Percentiles rank a stretch among this genome's conserved stretches.
Evolutionary conservation across 352 stramenopile genomes (phyloP).

Genomic region (Phytophthora boehmeriae): DNA sequence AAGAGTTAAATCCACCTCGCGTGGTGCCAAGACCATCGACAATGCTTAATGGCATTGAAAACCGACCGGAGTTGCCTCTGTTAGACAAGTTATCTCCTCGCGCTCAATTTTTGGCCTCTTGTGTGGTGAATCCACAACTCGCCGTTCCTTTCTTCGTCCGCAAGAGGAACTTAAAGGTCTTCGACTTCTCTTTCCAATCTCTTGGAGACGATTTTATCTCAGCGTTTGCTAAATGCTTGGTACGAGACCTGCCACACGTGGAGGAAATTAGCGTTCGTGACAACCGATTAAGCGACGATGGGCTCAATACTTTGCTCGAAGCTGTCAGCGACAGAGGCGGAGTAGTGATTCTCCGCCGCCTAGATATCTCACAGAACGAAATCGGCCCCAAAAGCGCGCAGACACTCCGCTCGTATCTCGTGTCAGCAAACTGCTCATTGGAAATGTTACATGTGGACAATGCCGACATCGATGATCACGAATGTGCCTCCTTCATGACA

Average conservation of each 20-base stretch:
- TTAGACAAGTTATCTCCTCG: slow-evolving; percentile 65
- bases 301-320: slow-evolving; percentile 60
- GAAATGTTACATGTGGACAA: slow-evolving; percentile 75
- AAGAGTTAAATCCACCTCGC: slow-evolving; percentile 30
- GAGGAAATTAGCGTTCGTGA: slow-evolving; percentile 87
- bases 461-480: slow-evolving; percentile 88
- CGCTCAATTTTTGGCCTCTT: slow-evolving; percentile 65
- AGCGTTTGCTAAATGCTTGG: slow-evolving; percentile 67
- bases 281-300: slow-evolving; percentile 86
- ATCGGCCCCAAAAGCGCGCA: slow-evolving; percentile 63
- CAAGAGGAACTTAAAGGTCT: slow-evolving; percentile 63
- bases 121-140: slow-evolving; percentile 51
- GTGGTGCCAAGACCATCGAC: slow-evolving; percentile 11
- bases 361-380: slow-evolving; percentile 80
- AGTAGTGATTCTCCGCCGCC: slow-evolving; percentile 53
- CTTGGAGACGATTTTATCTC: slow-evolving; percentile 71
- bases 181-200: slow-evolving; percentile 86
- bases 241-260: slow-evolving; percentile 62
- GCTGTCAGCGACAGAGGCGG: slow-evolving; percentile 58
- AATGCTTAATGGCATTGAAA: slow-evolving; percentile 18
- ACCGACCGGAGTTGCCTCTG: slow-evolving; percentile 15
- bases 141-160: slow-evolving; percentile 73
- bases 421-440: slow-evolving; percentile 62
- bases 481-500: slow-evolving; percentile 86
- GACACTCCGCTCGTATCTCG: slow-evolving; percentile 63